A percentile compares a stretch with the other conserved stretches of the same genome.
These are phyloP conservation scores for Aspergillus sp. DNA, from an alignment of 2,329 filamentous ascomycete species.

Conservation along the genomic window DNA sequence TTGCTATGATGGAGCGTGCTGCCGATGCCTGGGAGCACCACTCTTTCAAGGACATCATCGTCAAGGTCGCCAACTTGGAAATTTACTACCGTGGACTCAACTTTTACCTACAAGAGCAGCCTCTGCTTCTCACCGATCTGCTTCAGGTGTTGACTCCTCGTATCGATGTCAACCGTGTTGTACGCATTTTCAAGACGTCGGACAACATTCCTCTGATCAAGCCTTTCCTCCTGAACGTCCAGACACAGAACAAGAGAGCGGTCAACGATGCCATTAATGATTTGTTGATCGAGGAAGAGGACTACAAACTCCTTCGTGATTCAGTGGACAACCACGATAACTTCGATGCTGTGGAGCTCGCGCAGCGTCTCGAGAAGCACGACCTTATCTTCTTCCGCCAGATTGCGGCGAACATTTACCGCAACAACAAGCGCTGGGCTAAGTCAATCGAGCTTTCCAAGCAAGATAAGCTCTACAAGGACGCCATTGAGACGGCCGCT, in stretches of 20 bases:
- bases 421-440: conserved; percentile 99
- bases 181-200: conserved; percentile 97
- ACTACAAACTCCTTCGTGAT: conserved; percentile 97
- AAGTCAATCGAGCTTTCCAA: conserved; percentile 97
- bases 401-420: conserved; percentile 96
- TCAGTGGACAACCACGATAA: conserved; percentile 99
- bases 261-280: conserved; percentile 99
- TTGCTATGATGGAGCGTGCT: conserved; percentile 96
- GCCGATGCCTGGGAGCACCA: conserved; percentile 99
- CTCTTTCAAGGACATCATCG: conserved; percentile 97
- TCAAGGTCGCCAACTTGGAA: conserved; percentile 97
- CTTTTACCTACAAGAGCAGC: conserved; percentile 97
- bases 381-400: conserved; percentile 99
- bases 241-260: conserved; percentile 94
- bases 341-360: conserved; percentile 92
- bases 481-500: conserved; percentile 95
- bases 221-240: conserved; percentile 95
- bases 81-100: conserved; percentile 98
- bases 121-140: conserved; percentile 90
- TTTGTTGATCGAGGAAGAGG: conserved; percentile 95
- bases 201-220: conserved; percentile 98
- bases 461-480: conserved; percentile 99
- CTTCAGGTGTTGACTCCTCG: conserved; percentile 87
- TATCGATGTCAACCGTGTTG: conserved; percentile 98
- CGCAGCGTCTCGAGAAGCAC: conserved; percentile 90